These are phyloP conservation scores for Corylus americana DNA, from an alignment of 306 rosid species.

Conservation along the genomic window DNA sequence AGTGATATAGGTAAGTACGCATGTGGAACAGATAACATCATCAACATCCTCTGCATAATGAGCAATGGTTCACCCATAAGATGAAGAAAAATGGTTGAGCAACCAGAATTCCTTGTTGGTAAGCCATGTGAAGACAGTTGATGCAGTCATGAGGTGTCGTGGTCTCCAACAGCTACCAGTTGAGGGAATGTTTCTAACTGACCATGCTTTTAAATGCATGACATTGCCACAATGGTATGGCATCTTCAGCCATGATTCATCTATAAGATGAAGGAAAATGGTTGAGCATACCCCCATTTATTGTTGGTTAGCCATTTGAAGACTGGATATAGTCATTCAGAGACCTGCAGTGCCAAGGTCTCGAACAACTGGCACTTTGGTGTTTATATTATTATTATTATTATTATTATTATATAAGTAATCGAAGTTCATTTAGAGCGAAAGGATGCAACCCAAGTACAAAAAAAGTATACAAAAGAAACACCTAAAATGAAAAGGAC, in stretches of 20 bases:
- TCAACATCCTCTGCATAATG: neutral
- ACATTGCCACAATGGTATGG: neutral
- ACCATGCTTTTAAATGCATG: neutral
- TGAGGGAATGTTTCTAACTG: neutral
- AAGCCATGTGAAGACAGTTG: neutral
- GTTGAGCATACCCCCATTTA: conserved; percentile 4
- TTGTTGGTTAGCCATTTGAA: too few relatives aligned
- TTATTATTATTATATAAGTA: too few relatives aligned
- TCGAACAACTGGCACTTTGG: conserved; percentile 13
- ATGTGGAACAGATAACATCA: neutral
- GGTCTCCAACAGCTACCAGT: neutral
- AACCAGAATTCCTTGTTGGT: neutral
- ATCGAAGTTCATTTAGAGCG: too few relatives aligned
- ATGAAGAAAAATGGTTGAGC: neutral
- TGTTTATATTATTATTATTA: neutral
- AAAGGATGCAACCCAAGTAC: too few relatives aligned
- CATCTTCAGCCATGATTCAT: conserved; percentile 2
- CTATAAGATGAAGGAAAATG: conserved; percentile 7
- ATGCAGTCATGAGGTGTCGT: neutral
- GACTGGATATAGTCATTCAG: neutral
- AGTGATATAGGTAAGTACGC: neutral
- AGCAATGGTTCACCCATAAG: neutral
- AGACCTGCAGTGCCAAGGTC: conserved; percentile 14
- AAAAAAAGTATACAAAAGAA: too few relatives aligned
- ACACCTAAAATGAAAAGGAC: too few relatives aligned